Conservation (phyloP, 139 green algal genomes). For the Asterochloris sp. region DNA sequence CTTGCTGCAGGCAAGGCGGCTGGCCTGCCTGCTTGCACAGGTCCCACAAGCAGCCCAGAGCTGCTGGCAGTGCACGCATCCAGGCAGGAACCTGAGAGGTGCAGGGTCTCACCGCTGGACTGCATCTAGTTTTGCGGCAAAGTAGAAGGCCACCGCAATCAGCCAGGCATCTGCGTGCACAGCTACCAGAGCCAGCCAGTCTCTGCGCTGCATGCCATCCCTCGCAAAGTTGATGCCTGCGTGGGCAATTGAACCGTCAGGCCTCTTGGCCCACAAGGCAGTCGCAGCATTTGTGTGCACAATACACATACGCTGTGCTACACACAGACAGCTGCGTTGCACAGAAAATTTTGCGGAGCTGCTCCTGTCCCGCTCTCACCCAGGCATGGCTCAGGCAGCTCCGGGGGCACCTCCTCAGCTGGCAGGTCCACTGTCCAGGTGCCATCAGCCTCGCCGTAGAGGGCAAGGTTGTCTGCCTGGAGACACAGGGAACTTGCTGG, state of each 20-base stretch:
- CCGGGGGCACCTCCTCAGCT: conserved; percentile 94
- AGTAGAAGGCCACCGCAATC: conserved; percentile 92
- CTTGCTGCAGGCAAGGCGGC: neutral
- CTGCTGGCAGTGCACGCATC: neutral
- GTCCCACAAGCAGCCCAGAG: no score
- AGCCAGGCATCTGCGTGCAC: conserved; percentile 98
- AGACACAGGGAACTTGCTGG: no score
- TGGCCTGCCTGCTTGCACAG: no score
- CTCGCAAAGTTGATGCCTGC: conserved; percentile 28
- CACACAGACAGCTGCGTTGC: neutral
- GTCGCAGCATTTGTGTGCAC: neutral
- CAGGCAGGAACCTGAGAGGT: neutral
- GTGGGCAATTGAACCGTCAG: neutral
- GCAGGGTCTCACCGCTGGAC: conserved; percentile 42
- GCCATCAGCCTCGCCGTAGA: conserved; percentile 64
- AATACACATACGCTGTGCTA: no score
- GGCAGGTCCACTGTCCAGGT: conserved; percentile 89
- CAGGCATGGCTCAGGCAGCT: conserved; percentile 95
- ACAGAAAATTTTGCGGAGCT: neutral
- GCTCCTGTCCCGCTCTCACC: conserved; percentile 30
- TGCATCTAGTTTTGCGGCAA: conserved; percentile 85
- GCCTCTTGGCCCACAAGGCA: no score
- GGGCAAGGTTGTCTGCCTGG: neutral
- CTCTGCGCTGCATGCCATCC: conserved; percentile 43
- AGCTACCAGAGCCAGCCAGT: conserved; percentile 96